Conservation (phyloP, 495 filamentous ascomycete species). For the Talaromyces thailandensis region DNA sequence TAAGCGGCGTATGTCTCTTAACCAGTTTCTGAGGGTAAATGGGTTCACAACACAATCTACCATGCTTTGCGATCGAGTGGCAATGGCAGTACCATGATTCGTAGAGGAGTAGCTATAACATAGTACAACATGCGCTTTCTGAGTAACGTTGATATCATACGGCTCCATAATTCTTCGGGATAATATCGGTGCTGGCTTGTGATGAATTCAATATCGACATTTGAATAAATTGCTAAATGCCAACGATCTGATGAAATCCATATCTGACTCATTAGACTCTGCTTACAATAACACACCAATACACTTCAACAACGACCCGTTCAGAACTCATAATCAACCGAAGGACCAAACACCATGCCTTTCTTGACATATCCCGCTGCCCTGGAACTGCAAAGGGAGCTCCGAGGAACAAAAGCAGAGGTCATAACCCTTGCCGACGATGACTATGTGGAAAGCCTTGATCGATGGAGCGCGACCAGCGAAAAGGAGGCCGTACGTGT, state of each 20-base stretch:
- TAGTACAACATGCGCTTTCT: no score
- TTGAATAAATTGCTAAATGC: neutral
- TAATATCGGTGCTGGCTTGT: neutral
- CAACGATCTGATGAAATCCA: neutral
- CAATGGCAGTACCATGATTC: neutral
- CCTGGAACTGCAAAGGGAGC: neutral
- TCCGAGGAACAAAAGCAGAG: neutral
- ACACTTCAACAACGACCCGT: neutral
- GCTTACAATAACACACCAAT: neutral
- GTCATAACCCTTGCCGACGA: constrained; percentile 4
- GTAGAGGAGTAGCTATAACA: neutral
- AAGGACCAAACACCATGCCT: neutral
- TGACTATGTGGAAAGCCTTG: constrained; percentile 10
- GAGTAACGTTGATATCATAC: neutral
- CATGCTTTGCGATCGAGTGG: neutral
- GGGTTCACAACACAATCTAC: neutral
- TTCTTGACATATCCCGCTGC: neutral
- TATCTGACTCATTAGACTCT: neutral
- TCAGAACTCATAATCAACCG: neutral
- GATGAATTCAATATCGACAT: neutral
- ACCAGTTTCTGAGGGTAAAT: neutral
- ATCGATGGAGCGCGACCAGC: constrained; percentile 12
- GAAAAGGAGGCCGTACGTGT: constrained; percentile 11
- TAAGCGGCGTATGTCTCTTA: neutral
- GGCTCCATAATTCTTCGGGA: neutral